Evolutionary conservation across 2,329 filamentous ascomycete genomes (phyloP).

Genomic region (Ophiostoma australiae): DNA sequence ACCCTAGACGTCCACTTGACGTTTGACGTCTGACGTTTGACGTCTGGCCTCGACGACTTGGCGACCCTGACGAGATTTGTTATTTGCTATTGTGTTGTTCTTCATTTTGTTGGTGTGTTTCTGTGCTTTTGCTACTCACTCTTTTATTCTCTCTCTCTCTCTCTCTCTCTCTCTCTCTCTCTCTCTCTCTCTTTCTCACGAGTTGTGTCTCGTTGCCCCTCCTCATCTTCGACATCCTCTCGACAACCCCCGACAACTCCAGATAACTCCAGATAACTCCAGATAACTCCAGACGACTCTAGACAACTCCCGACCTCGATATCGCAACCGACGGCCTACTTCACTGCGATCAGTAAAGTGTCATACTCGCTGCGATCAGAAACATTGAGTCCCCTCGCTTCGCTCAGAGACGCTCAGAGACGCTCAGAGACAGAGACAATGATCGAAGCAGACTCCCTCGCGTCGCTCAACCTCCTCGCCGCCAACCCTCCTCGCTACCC

Average conservation of each 20-base stretch:
- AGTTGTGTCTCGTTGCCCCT: background rate
- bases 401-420: background rate
- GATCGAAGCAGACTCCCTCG: conserved; percentile 77
- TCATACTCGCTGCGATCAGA: background rate
- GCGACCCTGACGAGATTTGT: background rate
- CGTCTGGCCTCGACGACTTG: background rate
- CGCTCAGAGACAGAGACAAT: background rate
- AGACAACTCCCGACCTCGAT: background rate
- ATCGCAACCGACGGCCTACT: background rate
- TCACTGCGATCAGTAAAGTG: background rate
- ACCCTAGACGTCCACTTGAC: background rate
- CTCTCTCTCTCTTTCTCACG: background rate
- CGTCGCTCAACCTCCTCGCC: conserved; percentile 72
- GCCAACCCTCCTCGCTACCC: conserved; percentile 83
- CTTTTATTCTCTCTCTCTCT: background rate
- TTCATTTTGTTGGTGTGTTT: background rate
- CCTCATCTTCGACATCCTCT: background rate
- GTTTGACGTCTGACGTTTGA: background rate
- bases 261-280: background rate
- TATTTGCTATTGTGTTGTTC: background rate
- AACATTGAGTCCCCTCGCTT: background rate
- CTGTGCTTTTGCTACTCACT: background rate
- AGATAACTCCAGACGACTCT: background rate
- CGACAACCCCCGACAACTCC: background rate
- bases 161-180: background rate